Evolutionary conservation across 345 rosid species (phyloP), one percentile per base, ranked within the genome.

Genomic region (Raphanus sativus): DNA sequence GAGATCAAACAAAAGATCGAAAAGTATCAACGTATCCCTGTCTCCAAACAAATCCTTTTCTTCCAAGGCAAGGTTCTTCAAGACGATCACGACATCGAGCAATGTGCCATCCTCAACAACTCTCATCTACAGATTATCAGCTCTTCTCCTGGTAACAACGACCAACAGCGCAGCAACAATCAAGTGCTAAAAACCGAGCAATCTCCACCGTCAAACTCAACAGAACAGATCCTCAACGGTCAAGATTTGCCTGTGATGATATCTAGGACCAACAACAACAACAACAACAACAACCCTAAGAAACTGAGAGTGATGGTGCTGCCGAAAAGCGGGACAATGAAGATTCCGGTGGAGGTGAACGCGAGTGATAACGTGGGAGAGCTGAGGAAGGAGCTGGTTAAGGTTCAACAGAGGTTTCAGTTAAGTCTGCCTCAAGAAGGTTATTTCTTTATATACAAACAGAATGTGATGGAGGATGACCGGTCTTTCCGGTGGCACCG

Each of bases 401-500:
- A 83, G 74, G 38, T 94, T 90, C 86, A 86, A 4, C 84, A 88
- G 70, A 85, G 77, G 73, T 67, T 13, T 30, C 67, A 75, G 10
- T 60, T 94, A 16, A 83, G 75, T 65, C 86, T 94, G 2, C 98
- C 96, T 0, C 85, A 80, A 33, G 96, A 91, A 75, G 97, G 91
- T 4, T 91, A 90, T 30, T 94, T 94, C 29, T 94, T 94, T 77
- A 85, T 87, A 9, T 83, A 85, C 78, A 83, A 87, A 63, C 92
- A 88, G 80, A 85, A 87, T 42, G 91, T 92, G 9, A 88, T 92
- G 98, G 96, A 90, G 4, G 97, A 92, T 26, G 92, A 92, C 59
- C 69, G 84, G 66, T 89, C 97, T 0, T 94, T 90, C 70, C 64
- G 90, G 63, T 92, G 97, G 97, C 93, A 94, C 80, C 83, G 80